Evolutionary conservation across 805 yeast species (phyloP), one percentile per base, ranked within the genome.

Genomic region (Pichia kluyveri): DNA sequence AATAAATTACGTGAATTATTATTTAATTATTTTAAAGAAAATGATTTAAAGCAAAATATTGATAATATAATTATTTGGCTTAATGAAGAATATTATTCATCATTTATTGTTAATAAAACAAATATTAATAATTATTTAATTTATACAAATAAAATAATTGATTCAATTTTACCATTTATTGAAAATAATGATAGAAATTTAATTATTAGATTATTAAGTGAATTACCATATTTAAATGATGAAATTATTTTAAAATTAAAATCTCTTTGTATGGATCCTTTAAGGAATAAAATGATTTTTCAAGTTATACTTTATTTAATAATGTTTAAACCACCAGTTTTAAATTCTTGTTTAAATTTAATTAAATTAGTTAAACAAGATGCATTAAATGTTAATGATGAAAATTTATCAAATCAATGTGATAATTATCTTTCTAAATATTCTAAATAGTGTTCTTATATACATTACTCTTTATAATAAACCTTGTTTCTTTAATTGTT

Each of bases 291-390:
- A 45, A 68, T 91, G 26, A 99, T 98, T 0, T 80, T 86, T 56
- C 82, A 87, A 56, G 80, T 96, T 1, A 67, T 95, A 48, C 86
- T 86, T 54, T 87, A 83, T 58, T 67, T 93, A 51, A 78, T 90
- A 47, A 85, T 88, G 91, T 86, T 86, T 63, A 76, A 96, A 57
- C 96, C 96, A 0, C 97, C 98, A 0, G 87, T 79, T 30, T 77
- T 82, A 51, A 70, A 62, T 3, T 67, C 69, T 12, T 79, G 84
- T 56, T 57, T 81, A 28, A 68, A 66, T 4, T 67, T 81, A 4
- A 66, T 82, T 45, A 63, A 63, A 44, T 77, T 75, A 15, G 60
- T 82, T 54, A 67, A 75, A 40, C 71, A 70, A 38, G 63, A 65
- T 32, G 49, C 66, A 10, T 54, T 52, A 11, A 48, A 52, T 4